These are phyloP conservation scores for Fomitopsis betulina DNA, from an alignment of 1,284 basidiomycete genomes.

Conservation along the genomic window DNA sequence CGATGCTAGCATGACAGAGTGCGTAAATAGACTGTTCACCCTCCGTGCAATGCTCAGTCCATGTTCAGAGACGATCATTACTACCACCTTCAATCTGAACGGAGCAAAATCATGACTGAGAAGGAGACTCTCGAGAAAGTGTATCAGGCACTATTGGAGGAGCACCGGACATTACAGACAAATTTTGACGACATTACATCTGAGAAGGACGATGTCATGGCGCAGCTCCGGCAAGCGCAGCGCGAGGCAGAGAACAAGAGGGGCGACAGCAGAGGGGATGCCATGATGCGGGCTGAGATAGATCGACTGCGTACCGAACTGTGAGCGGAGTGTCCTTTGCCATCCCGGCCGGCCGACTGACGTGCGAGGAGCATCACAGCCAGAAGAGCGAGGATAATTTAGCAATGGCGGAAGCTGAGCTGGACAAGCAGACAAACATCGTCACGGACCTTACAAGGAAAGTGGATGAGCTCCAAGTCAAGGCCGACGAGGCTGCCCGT, in stretches of 20 bases:
- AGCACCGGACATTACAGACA: slow-evolving; percentile 70
- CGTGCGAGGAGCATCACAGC: slow-evolving; percentile 40
- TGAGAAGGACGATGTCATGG: slow-evolving; percentile 68
- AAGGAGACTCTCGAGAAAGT: slow-evolving; percentile 80
- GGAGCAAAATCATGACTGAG: slow-evolving; percentile 67
- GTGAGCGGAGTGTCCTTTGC: slow-evolving; percentile 44
- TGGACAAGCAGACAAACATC: slow-evolving; percentile 70
- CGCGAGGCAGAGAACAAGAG: slow-evolving; percentile 50
- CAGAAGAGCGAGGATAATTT: slow-evolving; percentile 90
- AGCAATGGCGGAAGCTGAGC: slow-evolving; percentile 70
- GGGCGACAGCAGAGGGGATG: slow-evolving; percentile 65
- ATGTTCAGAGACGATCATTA: slow-evolving; percentile 73
- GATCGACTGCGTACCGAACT: slow-evolving; percentile 76
- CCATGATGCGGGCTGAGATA: slow-evolving; percentile 70
- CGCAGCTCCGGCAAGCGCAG: slow-evolving; percentile 52
- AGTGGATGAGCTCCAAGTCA: slow-evolving; percentile 77
- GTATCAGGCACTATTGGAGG: slow-evolving; percentile 71
- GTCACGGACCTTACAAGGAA: slow-evolving; percentile 73
- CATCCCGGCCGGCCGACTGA: slow-evolving; percentile 14
- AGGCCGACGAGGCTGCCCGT: slow-evolving; percentile 72
- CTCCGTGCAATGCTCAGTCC: not conserved
- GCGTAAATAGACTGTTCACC: slow-evolving; percentile 32
- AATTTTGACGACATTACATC: slow-evolving; percentile 63
- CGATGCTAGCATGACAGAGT: slow-evolving; percentile 70
- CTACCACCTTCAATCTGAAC: slow-evolving; percentile 77